Conservation (phyloP, 257 asterid genomes). For the Paulownia fortunei region DNA sequence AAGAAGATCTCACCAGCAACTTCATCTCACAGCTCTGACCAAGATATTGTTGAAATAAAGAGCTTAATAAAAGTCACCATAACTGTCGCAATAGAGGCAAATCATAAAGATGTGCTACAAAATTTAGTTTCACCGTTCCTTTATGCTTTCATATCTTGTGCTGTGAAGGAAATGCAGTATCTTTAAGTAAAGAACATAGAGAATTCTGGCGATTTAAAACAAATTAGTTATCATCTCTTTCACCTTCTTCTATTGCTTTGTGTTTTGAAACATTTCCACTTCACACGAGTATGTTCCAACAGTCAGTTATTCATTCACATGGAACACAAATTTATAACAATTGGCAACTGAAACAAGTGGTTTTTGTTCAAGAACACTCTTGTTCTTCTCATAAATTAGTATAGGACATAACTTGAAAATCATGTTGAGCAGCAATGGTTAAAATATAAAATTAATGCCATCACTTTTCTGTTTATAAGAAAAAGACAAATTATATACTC, state of each 20-base stretch:
- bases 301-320: not conserved
- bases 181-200: not conserved
- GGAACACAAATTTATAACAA: not conserved
- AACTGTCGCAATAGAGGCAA: not conserved
- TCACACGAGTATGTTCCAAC: not conserved
- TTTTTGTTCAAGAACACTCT: not conserved
- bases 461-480: not conserved
- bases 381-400: not conserved
- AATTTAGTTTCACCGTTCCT: not conserved
- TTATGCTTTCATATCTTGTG: not conserved
- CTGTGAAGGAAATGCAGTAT: not conserved
- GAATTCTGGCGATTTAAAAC: too few species aligned
- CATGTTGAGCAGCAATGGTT: not conserved
- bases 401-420: not conserved
- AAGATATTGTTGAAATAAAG: too few species aligned
- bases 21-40: too few species aligned
- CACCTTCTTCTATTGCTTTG: too few species aligned
- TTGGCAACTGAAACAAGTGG: not conserved
- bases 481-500: not conserved
- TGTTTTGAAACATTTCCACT: not conserved
- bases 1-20: too few species aligned
- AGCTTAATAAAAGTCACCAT: not conserved
- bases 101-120: not conserved
- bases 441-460: not conserved
- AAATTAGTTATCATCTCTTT: not conserved